Evolutionary conservation across 768 basidiomycete genomes (phyloP).

Genomic region (Termitomyces sp.): DNA sequence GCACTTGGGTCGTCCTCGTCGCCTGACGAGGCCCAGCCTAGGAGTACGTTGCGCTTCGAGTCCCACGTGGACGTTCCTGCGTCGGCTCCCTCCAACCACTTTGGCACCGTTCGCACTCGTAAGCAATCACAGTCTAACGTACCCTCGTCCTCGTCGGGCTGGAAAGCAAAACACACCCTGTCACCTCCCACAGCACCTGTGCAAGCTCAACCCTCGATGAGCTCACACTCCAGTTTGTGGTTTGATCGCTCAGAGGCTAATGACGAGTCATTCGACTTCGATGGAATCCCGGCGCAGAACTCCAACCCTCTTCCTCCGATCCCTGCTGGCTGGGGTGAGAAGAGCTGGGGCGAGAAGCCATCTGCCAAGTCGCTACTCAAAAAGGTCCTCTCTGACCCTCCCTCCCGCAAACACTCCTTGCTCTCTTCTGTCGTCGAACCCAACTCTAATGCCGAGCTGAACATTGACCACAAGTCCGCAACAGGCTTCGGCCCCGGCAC

Average conservation of each 20-base stretch:
- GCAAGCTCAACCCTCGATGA: conserved; percentile 6
- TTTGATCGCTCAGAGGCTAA: not conserved
- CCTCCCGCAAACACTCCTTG: conserved; percentile 11
- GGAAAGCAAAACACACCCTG: conserved; percentile 18
- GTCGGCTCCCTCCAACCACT: not conserved
- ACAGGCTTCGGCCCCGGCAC: conserved; percentile 18
- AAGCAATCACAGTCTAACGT: conserved; percentile 12
- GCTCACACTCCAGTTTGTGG: not conserved
- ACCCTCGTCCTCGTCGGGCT: conserved; percentile 20
- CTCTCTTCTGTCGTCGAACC: conserved; percentile 7
- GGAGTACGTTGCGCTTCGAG: not conserved
- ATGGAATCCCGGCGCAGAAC: not conserved
- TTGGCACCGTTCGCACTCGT: conserved; percentile 14
- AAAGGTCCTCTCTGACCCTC: conserved; percentile 13
- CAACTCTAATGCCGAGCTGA: conserved; percentile 7
- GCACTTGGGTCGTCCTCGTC: conserved; percentile 10
- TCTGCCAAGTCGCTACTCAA: conserved; percentile 14
- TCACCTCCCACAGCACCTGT: conserved; percentile 9
- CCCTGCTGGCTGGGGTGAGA: conserved; percentile 16
- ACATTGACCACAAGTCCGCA: not conserved
- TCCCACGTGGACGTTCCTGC: conserved; percentile 3
- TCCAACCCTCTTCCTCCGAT: conserved; percentile 15
- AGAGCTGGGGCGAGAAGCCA: conserved; percentile 12
- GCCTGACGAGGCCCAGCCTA: conserved; percentile 7
- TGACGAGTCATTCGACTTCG: conserved; percentile 5